Conservation (phyloP, 495 filamentous ascomycete species). For the Copromyces sp. region DNA sequence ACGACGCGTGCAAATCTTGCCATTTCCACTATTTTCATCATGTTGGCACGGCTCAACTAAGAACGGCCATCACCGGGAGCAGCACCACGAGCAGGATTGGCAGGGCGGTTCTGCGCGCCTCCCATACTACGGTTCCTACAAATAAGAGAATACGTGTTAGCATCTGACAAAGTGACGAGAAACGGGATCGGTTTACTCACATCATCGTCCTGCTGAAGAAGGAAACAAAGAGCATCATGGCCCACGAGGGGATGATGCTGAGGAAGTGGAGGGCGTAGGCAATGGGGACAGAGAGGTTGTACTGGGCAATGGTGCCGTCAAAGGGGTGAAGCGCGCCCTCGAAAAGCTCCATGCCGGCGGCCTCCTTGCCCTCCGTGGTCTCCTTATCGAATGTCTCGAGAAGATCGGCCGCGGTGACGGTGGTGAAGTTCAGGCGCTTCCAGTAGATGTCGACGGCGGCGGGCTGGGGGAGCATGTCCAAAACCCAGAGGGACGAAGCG, state of each 20-base stretch:
- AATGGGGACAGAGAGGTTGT: constrained; percentile 50
- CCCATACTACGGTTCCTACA: constrained; percentile 23
- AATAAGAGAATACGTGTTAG: constrained; percentile 13
- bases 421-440: constrained; percentile 54
- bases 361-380: constrained; percentile 38
- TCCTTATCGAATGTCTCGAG: constrained; percentile 54
- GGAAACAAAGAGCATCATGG: constrained; percentile 70
- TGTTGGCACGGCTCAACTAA: background rate
- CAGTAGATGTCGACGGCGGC: constrained; percentile 52
- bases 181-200: constrained; percentile 44
- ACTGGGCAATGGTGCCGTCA: constrained; percentile 58
- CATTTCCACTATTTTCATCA: no score
- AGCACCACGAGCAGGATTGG: constrained; percentile 14
- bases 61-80: constrained; percentile 15
- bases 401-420: constrained; percentile 50
- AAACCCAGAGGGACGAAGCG: constrained; percentile 61
- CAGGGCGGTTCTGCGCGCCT: constrained; percentile 7
- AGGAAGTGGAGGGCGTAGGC: constrained; percentile 70
- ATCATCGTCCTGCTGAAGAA: constrained; percentile 76
- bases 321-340: constrained; percentile 75
- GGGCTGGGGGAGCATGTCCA: constrained; percentile 46
- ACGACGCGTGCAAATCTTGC: background rate
- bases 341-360: constrained; percentile 35
- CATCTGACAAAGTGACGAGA: background rate
- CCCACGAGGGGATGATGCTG: constrained; percentile 46